A percentile compares a stretch with the other conserved stretches of the same genome.
phyloP scores from a whole-genome alignment of 2,329 filamentous ascomycete species.

The Monosporascus sp. region DNA sequence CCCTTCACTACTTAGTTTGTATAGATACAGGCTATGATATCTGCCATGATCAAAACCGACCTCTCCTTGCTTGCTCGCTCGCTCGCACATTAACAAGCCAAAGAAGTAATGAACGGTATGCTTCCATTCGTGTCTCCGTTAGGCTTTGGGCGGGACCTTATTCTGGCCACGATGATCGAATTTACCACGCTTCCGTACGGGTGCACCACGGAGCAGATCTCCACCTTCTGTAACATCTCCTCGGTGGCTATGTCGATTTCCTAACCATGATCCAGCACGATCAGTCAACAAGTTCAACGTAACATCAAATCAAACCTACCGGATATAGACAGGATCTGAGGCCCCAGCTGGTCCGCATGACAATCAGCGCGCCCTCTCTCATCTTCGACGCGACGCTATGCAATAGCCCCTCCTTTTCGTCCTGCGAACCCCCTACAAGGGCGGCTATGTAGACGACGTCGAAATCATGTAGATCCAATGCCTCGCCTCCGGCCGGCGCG shows the following conservation, averaged over 20 bases:
- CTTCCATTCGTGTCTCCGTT: neutral
- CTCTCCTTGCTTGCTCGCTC: no score
- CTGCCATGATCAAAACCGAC: no score
- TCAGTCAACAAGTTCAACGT: neutral
- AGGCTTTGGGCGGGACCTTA: neutral
- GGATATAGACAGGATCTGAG: constrained; percentile 43
- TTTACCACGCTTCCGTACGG: constrained; percentile 46
- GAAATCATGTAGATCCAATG: constrained; percentile 25
- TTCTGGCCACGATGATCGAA: constrained; percentile 36
- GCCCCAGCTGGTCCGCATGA: constrained; percentile 39
- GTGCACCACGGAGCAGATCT: constrained; percentile 39
- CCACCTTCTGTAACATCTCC: constrained; percentile 27
- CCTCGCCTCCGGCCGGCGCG: constrained; percentile 24
- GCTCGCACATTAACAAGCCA: no score
- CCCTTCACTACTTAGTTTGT: no score
- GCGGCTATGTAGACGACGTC: constrained; percentile 47
- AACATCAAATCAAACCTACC: constrained; percentile 22
- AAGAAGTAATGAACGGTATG: neutral
- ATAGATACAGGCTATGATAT: no score
- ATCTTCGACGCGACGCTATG: constrained; percentile 30
- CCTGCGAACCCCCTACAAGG: constrained; percentile 38
- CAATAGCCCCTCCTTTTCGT: constrained; percentile 37
- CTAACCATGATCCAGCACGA: constrained; percentile 6
- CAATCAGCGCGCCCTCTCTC: constrained; percentile 36
- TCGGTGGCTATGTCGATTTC: constrained; percentile 34